Evolutionary conservation across 2,329 filamentous ascomycete genomes (phyloP), one percentile per base, ranked within the genome.

Genomic region (Xylariales sp.): DNA sequence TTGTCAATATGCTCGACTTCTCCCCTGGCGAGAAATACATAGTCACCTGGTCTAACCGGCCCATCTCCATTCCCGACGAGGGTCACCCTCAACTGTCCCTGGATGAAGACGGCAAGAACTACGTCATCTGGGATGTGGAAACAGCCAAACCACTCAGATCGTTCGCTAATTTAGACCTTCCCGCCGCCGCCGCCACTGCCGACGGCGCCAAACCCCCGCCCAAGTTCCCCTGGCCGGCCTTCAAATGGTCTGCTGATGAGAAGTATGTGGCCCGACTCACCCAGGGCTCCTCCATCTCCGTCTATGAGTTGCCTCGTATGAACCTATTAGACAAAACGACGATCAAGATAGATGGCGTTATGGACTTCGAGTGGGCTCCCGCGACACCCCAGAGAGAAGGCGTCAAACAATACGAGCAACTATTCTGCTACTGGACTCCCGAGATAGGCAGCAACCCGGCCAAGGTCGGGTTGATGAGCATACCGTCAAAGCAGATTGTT

Each of bases 171-270:
- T 87, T 97, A 71, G 96, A 99, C 73, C 83, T 93, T 14, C 89
- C 92, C 36, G 87, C 87, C 16, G 88, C 92, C 39, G 87, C 87
- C 7, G 34, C 92, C 39, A 87, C 87, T 5, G 34, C 85, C 85
- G 45, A 90, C 45, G 89, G 88, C 69, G 83, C 88, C 72, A 97
- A 97, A 86, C 81, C 82, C 50, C 82, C 82, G 12, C 93, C 94
- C 81, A 97, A 97, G 87, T 90, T 97, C 75, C 93, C 96, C 78
- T 99, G 96, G 96, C 96, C 96, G 30, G 94, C 95, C 1, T 99
- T 99, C 89, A 99, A 99, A 85, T 99, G 96, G 96, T 98, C 96
- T 36, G 86, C 96, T 3, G 96, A 99, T 78, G 94, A 97, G 83
- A 96, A 97, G 81, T 99, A 97, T 80, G 94, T 98, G 69, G 96